Conservation (phyloP, 345 rosid species). For the Balakata baccata region DNA sequence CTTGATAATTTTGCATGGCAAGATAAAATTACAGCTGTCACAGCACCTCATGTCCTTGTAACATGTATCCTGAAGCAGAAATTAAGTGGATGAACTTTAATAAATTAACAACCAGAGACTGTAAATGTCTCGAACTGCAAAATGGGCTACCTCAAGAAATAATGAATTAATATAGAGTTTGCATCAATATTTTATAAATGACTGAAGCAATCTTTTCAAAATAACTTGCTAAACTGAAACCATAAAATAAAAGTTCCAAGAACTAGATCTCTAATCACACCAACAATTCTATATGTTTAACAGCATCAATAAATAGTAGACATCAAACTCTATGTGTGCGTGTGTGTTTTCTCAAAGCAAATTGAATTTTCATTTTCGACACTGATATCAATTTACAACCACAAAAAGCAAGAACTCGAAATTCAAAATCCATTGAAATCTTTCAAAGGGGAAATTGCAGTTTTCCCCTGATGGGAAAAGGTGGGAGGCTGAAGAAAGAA, state of each 20-base stretch:
- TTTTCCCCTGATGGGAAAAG: neutral
- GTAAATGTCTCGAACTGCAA: neutral
- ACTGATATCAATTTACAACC: neutral
- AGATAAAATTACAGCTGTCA: constrained; percentile 61
- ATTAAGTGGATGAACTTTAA: constrained; percentile 1
- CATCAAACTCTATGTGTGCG: neutral
- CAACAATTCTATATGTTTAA: neutral
- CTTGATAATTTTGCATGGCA: constrained; percentile 60
- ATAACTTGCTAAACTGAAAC: neutral
- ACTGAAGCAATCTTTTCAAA: neutral
- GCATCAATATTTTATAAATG: neutral
- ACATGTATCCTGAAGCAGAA: constrained; percentile 44
- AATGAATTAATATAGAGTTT: neutral
- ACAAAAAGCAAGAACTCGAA: neutral
- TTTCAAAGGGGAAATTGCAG: neutral
- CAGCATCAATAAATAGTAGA: neutral
- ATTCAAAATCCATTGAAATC: neutral
- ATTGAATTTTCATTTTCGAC: neutral
- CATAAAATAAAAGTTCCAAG: neutral
- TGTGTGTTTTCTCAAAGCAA: neutral
- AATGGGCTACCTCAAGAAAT: neutral
- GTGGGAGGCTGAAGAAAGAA: neutral
- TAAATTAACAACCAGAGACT: neutral
- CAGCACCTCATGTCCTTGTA: constrained; percentile 50
- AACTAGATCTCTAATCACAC: neutral